Conservation (phyloP, 2,329 filamentous ascomycete species). For the Sporothrix sp. region DNA sequence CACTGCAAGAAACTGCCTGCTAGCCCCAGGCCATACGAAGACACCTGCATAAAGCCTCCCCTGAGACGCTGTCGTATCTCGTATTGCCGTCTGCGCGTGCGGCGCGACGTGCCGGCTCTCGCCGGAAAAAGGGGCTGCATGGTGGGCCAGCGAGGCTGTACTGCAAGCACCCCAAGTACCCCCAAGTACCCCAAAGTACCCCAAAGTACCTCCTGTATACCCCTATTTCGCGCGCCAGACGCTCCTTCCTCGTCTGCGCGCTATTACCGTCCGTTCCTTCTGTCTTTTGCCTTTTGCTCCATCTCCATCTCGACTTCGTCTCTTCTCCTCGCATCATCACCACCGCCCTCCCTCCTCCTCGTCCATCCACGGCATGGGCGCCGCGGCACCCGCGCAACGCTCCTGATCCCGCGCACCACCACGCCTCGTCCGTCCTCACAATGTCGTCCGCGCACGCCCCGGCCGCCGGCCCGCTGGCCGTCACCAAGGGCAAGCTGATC, state of each 20-base stretch:
- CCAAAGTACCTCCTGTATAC: background rate
- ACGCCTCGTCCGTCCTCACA: conserved; percentile 13
- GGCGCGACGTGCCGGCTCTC: background rate
- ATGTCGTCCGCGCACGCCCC: conserved; percentile 15
- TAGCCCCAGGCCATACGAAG: too few relatives aligned
- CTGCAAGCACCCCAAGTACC: too few relatives aligned
- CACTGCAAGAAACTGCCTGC: too few relatives aligned
- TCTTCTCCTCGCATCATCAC: background rate
- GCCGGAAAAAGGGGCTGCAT: conserved; percentile 4
- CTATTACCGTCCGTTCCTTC: background rate
- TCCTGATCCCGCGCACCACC: background rate
- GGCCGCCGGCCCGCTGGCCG: conserved; percentile 20
- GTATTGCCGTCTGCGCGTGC: too few relatives aligned
- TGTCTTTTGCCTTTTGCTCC: background rate
- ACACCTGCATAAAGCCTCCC: too few relatives aligned
- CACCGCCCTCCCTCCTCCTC: too few relatives aligned
- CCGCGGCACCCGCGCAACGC: background rate
- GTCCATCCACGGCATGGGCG: conserved; percentile 4
- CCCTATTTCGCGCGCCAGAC: background rate
- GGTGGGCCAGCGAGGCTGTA: conserved; percentile 4
- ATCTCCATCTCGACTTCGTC: background rate
- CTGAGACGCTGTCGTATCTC: too few relatives aligned
- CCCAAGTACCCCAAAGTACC: background rate
- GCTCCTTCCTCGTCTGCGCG: background rate
- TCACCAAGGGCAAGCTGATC: conserved; percentile 29